Percentiles rank a stretch among this genome's conserved stretches.
Conservation (phyloP, 192 early-diverging fungal genomes). For the Coemansia javaensis region DNA sequence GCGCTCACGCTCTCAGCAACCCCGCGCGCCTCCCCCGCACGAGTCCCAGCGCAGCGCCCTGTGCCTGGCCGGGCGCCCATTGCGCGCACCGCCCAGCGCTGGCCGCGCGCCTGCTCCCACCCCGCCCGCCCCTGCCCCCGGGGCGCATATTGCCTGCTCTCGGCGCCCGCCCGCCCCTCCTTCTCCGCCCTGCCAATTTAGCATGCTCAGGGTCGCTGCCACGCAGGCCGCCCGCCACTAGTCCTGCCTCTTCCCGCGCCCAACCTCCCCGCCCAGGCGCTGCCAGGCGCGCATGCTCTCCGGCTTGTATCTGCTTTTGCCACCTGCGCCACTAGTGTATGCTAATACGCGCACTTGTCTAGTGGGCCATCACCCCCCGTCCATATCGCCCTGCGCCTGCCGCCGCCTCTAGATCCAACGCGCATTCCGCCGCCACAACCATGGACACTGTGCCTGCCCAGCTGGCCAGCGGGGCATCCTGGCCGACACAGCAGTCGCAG, state of each 20-base stretch:
- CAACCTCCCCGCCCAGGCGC: not conserved
- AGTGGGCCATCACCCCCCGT: no score
- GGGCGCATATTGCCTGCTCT: constrained; percentile 4
- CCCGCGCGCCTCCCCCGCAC: no score
- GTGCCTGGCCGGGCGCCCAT: no score
- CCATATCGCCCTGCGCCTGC: no score
- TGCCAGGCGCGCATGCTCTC: not conserved
- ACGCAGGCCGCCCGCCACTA: not conserved
- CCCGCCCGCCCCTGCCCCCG: not conserved
- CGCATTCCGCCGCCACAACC: not conserved
- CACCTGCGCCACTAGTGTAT: no score
- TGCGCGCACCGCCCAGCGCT: no score
- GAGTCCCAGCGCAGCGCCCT: no score
- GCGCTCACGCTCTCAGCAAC: no score
- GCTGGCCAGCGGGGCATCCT: constrained; percentile 14
- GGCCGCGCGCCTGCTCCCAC: not conserved
- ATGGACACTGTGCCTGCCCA: constrained; percentile 39
- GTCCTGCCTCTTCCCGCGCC: not conserved
- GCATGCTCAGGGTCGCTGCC: not conserved
- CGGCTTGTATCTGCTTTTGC: no score
- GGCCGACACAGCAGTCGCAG: constrained; percentile 33
- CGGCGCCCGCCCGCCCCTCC: not conserved
- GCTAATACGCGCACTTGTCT: no score
- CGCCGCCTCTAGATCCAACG: no score
- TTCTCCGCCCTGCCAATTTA: not conserved